Conservation (phyloP, 495 filamentous ascomycete species). For the Cenococcum geophilum region DNA sequence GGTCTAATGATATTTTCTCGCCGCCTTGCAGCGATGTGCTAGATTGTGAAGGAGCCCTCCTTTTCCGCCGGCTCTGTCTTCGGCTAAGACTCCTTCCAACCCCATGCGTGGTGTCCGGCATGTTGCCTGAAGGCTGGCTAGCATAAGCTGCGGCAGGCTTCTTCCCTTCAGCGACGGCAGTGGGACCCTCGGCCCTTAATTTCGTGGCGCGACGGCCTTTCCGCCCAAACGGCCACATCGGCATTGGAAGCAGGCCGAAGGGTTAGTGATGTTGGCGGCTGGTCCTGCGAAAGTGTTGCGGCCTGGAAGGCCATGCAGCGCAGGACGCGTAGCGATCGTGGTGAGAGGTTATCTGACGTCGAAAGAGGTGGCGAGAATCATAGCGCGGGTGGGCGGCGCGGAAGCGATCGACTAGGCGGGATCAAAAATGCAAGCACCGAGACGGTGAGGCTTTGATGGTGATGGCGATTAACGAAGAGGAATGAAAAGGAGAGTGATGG, state of each 20-base stretch:
- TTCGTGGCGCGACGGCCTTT: slow-evolving; percentile 22
- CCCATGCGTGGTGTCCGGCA: slow-evolving; percentile 15
- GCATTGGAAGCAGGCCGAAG: slow-evolving; percentile 17
- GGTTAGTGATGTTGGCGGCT: slow-evolving; percentile 1
- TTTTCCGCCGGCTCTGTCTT: slow-evolving; percentile 24
- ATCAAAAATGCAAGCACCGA: background rate
- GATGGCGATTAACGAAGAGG: background rate
- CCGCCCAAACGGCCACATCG: slow-evolving; percentile 33
- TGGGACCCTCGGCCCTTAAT: slow-evolving; percentile 22
- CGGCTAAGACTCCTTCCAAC: slow-evolving; percentile 10
- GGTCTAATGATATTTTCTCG: slow-evolving; percentile 17
- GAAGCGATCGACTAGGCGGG: background rate
- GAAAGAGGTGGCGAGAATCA: background rate
- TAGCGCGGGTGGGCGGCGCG: background rate
- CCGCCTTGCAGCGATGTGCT: slow-evolving; percentile 21
- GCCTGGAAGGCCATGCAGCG: slow-evolving; percentile 4
- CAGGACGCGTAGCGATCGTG: background rate
- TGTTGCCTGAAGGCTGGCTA: slow-evolving; percentile 13
- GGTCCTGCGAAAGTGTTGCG: background rate
- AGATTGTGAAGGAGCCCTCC: slow-evolving; percentile 24
- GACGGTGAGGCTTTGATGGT: background rate
- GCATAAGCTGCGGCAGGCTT: slow-evolving; percentile 19
- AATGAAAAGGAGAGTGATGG: background rate
- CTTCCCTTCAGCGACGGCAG: slow-evolving; percentile 23
- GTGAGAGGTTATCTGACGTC: background rate